phyloP scores from a whole-genome alignment of 2,329 filamentous ascomycete genomes.

The Talaromyces sp. region DNA sequence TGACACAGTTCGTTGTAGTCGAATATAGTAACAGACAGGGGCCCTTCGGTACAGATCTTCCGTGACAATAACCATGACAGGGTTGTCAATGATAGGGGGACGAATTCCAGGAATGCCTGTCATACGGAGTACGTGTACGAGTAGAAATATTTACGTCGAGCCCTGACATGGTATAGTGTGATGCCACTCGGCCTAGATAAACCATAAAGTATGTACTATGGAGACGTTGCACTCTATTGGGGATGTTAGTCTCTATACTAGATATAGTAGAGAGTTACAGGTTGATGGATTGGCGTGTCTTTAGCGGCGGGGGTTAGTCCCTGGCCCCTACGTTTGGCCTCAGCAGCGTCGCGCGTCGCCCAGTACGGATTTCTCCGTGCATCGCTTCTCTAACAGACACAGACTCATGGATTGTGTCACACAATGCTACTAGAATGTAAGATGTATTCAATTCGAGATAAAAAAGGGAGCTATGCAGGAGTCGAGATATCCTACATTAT shows the following conservation, averaged over 20 bases:
- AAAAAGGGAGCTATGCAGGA: not conserved
- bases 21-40: slow-evolving; percentile 5
- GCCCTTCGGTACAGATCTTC: slow-evolving; percentile 11
- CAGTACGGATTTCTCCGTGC: not conserved
- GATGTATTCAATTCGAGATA: not conserved
- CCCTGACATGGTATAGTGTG: not conserved
- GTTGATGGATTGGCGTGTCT: slow-evolving; percentile 1
- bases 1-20: slow-evolving; percentile 1
- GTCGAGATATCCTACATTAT: not conserved
- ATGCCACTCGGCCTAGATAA: not conserved
- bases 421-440: not conserved
- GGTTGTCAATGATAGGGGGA: slow-evolving; percentile 6
- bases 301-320: not conserved
- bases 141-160: not conserved
- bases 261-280: not conserved
- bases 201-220: not conserved
- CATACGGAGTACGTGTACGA: not conserved
- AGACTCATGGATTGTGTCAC: not conserved
- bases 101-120: not conserved
- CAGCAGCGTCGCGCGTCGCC: not conserved
- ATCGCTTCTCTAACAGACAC: not conserved
- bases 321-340: not conserved
- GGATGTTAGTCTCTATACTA: not conserved
- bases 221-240: not conserved
- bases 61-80: slow-evolving; percentile 1